Base-by-base conservation (phyloP, 495 filamentous ascomycete species). In the Glarea lozoyensis region DNA sequence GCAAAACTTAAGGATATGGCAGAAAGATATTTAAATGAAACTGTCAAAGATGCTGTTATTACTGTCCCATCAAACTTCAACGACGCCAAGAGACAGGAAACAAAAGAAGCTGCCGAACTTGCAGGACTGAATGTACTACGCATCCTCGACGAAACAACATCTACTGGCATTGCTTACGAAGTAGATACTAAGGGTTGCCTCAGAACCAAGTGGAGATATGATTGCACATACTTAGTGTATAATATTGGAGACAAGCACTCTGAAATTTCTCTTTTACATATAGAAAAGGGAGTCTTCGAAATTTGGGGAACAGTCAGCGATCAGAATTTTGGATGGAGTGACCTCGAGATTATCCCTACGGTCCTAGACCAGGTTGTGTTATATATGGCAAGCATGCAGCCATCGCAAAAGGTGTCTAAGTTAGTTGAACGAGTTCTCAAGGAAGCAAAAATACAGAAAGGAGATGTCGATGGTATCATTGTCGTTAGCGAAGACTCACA, bases 41-140 rank as follows among this genome's bases (percentile, higher is more conserved):
- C 85, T 62, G 88, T 96, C 42, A 84, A 81, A 62, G 86, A 93
- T 73, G 89, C 89, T 51, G 89, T 94, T 57, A 85, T 94, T 49
- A 94, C 89, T 43, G 89, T 96, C 37, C 89, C 89, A 40, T 88
- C 89, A 62, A 94, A 94, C 71, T 94, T 94, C 83, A 94, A 93
- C 71, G 88, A 94, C 69, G 86, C 86, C 66, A 89, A 95, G 68
- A 71, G 89, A 60, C 88, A 94, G 69, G 86, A 87, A 47, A 94
- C 87, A 64, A 94, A 95, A 77, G 89, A 95, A 60, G 88, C 88
- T 44, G 88, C 88, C 63, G 75, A 74, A 50, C 93, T 94, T 52
- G 84, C 88, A 54, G 88, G 88, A 53, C 79, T 95, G 43, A 94
- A 92, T 61, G 84, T 95, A 47, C 80, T 94, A 57, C 86, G 89